Percentiles rank a stretch among this genome's conserved stretches.
Evolutionary conservation across 2,329 filamentous ascomycete species (phyloP).

Genomic region (Monosporascus cannonballus): DNA sequence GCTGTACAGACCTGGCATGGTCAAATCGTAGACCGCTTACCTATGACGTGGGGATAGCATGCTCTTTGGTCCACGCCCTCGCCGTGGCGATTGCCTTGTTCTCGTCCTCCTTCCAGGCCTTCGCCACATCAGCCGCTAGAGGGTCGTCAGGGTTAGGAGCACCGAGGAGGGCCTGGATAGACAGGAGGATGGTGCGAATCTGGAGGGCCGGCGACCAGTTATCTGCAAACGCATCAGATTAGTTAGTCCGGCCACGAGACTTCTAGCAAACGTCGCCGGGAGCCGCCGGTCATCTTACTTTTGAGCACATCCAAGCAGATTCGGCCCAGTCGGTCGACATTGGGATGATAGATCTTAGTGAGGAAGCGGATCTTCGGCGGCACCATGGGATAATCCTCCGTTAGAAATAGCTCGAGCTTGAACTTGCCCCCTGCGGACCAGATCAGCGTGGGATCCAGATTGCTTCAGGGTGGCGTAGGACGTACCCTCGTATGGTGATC

Average conservation of each 20-base stretch:
- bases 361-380: slow-evolving; percentile 97
- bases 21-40: neutral
- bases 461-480: neutral
- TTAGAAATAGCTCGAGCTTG: slow-evolving; percentile 94
- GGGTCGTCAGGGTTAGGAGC: slow-evolving; percentile 97
- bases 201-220: slow-evolving; percentile 99
- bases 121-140: slow-evolving; percentile 94
- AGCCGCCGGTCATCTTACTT: slow-evolving; percentile 50
- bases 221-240: slow-evolving; percentile 44
- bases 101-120: slow-evolving; percentile 97
- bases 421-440: slow-evolving; percentile 64
- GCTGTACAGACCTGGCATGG: too few relatives aligned
- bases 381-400: slow-evolving; percentile 98
- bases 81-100: slow-evolving; percentile 87
- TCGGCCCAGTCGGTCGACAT: slow-evolving; percentile 94
- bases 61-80: slow-evolving; percentile 82
- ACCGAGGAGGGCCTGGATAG: slow-evolving; percentile 92
- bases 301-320: slow-evolving; percentile 98
- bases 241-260: too few relatives aligned
- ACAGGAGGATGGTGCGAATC: slow-evolving; percentile 96
- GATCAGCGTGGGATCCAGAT: slow-evolving; percentile 1
- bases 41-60: slow-evolving; percentile 53
- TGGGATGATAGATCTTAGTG: slow-evolving; percentile 98
- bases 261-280: too few relatives aligned
- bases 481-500: slow-evolving; percentile 91